Evolutionary conservation across 345 rosid genomes (phyloP), one percentile per base, ranked within the genome.

Genomic region (Cardamine resedifolia): DNA sequence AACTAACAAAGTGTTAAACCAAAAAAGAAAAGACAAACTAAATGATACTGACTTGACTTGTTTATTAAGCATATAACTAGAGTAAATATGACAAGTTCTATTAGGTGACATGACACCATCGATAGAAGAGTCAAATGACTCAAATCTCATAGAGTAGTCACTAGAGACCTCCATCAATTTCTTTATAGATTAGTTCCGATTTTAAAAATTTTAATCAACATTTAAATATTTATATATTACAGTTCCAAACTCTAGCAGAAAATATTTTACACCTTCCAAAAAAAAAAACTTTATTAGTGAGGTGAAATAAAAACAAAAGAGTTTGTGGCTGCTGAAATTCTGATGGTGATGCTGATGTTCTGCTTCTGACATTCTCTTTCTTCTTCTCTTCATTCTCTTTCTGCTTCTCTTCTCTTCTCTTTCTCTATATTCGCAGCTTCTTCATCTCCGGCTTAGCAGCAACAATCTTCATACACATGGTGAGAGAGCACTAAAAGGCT

Each of bases 301-400:
- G 47, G 52, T 64, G 65, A 56, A 55, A 38, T n/a, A n/a, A n/a
- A n/a, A n/a, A n/a, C n/a, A n/a, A 41, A 7, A 34, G 12, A 39
- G 33, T 39, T 7, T 73, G 79, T 62, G 79, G 75, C 79, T 68
- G 74, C 74, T 69, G 50, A 56, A 56, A 34, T 34, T 60, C 61
- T 45, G 20, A 45, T 28, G 8, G 39, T 67, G 68, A 74, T 59
- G 34, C 30, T 67, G 45, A 49, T 66, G 56, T 62, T 59, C 69
- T 66, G 2, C 56, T 51, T 60, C 69, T 61, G 15, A 44, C 58
- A 50, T 18, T 30, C 56, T 58, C 39, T 75, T 30, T 74, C 47
- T 11, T 28, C 31, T 56, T 64, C 45, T 68, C 26, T 58, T 45
- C 43, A 3, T n/a, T 27, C 53, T 56, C 36, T 74, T 44, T 66